Conservation (phyloP, 1,139 yeast species). For the Nakaseomyces bracarensis region DNA sequence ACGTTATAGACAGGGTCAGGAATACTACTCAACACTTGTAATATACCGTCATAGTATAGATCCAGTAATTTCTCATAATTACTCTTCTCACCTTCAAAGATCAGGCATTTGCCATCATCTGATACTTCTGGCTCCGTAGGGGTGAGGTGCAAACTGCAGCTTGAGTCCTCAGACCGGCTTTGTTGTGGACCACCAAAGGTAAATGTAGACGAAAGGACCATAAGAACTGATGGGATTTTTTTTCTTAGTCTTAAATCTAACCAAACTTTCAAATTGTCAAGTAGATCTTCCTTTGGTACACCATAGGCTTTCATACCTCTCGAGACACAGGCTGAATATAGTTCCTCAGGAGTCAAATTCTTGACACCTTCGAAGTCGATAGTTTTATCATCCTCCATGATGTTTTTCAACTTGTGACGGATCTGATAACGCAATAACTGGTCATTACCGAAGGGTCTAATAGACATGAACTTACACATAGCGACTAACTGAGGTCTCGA, state of each 20-base stretch:
- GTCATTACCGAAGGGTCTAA: constrained; percentile 91
- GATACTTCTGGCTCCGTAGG: constrained; percentile 6
- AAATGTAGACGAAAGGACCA: constrained; percentile 79
- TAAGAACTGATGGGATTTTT: constrained; percentile 82
- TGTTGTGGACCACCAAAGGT: constrained; percentile 60
- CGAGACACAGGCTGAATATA: constrained; percentile 83
- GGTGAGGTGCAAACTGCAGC: constrained; percentile 6
- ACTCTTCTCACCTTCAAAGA: constrained; percentile 12
- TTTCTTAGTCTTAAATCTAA: constrained; percentile 80
- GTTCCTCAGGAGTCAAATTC: constrained; percentile 70
- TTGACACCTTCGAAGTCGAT: constrained; percentile 93
- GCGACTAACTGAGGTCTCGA: constrained; percentile 90
- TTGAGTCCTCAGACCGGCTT: constrained; percentile 9
- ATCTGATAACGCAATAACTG: constrained; percentile 86
- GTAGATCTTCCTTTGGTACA: constrained; percentile 74
- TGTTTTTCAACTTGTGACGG: constrained; percentile 79
- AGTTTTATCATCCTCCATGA: constrained; percentile 85
- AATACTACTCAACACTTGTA: constrained; percentile 79
- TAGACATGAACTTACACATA: constrained; percentile 85
- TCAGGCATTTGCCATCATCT: constrained; percentile 1
- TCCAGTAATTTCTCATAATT: constrained; percentile 48
- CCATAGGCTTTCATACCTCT: constrained; percentile 86
- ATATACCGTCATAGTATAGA: constrained; percentile 68
- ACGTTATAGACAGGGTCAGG: constrained; percentile 96
- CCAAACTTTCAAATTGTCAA: constrained; percentile 83